Evolutionary conservation across 495 filamentous ascomycete genomes (phyloP).

Genomic region (Podospora pseudopauciseta): DNA sequence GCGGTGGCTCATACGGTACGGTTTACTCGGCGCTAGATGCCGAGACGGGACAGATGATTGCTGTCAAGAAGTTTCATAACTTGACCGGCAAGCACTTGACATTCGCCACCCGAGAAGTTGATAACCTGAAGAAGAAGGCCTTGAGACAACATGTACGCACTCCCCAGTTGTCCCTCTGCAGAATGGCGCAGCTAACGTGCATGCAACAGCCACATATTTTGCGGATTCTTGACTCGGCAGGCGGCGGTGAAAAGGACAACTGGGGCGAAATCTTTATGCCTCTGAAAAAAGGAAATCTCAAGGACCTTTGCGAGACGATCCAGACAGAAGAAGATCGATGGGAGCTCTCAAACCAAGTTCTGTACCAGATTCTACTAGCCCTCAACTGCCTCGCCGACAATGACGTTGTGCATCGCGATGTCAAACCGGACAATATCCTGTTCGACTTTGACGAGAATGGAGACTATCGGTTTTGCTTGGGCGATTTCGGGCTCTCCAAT

Average conservation of each 20-base stretch:
- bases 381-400: constrained; percentile 36
- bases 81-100: constrained; percentile 29
- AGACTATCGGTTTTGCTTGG: constrained; percentile 31
- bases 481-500: constrained; percentile 37
- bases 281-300: constrained; percentile 29
- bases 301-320: constrained; percentile 15
- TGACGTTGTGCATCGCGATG: constrained; percentile 70
- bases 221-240: constrained; percentile 24
- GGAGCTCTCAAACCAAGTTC: constrained; percentile 18
- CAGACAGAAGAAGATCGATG: neutral
- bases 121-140: constrained; percentile 26
- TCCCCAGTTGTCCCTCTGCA: neutral
- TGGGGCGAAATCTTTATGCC: constrained; percentile 39
- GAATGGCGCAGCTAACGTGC: neutral
- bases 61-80: constrained; percentile 36
- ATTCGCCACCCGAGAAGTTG: constrained; percentile 32
- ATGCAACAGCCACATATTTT: constrained; percentile 25
- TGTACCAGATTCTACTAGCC: constrained; percentile 36
- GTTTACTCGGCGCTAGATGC: constrained; percentile 31
- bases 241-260: constrained; percentile 13
- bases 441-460: constrained; percentile 16
- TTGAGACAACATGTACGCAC: constrained; percentile 28
- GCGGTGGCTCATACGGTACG: constrained; percentile 31
- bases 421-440: constrained; percentile 79
- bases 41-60: constrained; percentile 26